phyloP scores from a whole-genome alignment of 2,329 filamentous ascomycete genomes.

The Scedosporium apiospermum region DNA sequence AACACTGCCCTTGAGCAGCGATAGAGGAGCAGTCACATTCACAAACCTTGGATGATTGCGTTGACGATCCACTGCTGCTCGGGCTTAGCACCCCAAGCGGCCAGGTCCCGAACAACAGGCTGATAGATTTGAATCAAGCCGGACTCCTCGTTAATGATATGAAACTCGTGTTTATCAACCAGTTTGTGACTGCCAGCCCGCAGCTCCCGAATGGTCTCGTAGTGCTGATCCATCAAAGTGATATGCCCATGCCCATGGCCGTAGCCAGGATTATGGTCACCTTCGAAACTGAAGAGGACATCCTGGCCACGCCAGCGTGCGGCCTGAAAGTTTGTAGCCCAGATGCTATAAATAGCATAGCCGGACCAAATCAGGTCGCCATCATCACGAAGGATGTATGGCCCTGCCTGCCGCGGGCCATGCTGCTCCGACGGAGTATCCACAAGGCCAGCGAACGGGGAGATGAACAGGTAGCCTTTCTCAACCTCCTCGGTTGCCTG shows the following conservation, averaged over 20 bases:
- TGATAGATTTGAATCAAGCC: conserved; percentile 45
- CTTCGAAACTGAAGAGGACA: conserved; percentile 44
- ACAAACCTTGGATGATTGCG: conserved; percentile 39
- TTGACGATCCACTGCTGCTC: conserved; percentile 48
- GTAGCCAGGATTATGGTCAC: conserved; percentile 38
- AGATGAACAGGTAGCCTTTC: conserved; percentile 33
- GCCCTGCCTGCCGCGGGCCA: conserved; percentile 39
- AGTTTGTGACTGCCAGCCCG: conserved; percentile 40
- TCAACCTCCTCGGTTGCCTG: conserved; percentile 28
- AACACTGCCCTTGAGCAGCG: conserved; percentile 23
- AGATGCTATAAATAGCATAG: conserved; percentile 40
- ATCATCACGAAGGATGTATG: conserved; percentile 45
- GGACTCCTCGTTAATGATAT: conserved; percentile 40
- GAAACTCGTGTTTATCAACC: conserved; percentile 47
- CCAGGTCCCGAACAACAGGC: conserved; percentile 34
- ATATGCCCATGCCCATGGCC: conserved; percentile 45
- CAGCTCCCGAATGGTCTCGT: conserved; percentile 43
- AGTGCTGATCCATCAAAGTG: conserved; percentile 42
- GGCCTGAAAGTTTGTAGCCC: conserved; percentile 43
- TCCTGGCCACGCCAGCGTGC: conserved; percentile 39
- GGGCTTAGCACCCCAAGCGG: conserved; percentile 31
- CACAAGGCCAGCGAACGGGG: conserved; percentile 24
- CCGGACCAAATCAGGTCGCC: conserved; percentile 50
- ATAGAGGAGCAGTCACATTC: conserved; percentile 1
- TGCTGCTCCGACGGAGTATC: conserved; percentile 22